Percentiles rank a stretch among this genome's conserved stretches.
Conservation (phyloP, 306 rosid species). For the Amphicarpaea edgeworthii region DNA sequence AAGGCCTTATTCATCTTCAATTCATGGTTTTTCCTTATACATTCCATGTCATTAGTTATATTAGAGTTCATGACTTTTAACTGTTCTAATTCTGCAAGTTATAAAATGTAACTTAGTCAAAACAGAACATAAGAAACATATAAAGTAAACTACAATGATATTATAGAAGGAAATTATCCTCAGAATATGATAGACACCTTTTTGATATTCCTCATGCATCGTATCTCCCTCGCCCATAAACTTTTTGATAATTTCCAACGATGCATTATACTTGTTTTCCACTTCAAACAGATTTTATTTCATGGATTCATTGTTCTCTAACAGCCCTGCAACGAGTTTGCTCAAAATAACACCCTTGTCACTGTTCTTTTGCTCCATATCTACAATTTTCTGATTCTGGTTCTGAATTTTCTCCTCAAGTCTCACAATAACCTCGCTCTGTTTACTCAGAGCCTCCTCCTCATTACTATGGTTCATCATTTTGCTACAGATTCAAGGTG, state of each 20-base stretch:
- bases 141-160: too few relatives aligned
- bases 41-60: constrained; percentile 23
- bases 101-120: not conserved
- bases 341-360: not conserved
- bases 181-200: not conserved
- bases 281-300: not conserved
- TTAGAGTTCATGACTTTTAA: constrained; percentile 15
- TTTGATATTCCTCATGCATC: not conserved
- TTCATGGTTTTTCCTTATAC: constrained; percentile 25
- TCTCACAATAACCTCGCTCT: not conserved
- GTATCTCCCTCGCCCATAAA: not conserved
- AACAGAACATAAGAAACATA: too few relatives aligned
- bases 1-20: not conserved
- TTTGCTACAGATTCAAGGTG: constrained; percentile 10
- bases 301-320: not conserved
- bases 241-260: not conserved
- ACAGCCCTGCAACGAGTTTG: constrained; percentile 9
- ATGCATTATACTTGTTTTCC: too few relatives aligned
- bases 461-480: constrained; percentile 6
- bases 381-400: constrained; percentile 23
- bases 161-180: too few relatives aligned
- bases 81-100: constrained; percentile 7
- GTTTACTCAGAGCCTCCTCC: not conserved
- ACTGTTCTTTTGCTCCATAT: constrained; percentile 8
- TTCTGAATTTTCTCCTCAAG: constrained; percentile 29